A percentile compares a stretch with the other conserved stretches of the same genome.
phyloP scores from a whole-genome alignment of 768 basidiomycete genomes.

The Lyophyllum decastes region DNA sequence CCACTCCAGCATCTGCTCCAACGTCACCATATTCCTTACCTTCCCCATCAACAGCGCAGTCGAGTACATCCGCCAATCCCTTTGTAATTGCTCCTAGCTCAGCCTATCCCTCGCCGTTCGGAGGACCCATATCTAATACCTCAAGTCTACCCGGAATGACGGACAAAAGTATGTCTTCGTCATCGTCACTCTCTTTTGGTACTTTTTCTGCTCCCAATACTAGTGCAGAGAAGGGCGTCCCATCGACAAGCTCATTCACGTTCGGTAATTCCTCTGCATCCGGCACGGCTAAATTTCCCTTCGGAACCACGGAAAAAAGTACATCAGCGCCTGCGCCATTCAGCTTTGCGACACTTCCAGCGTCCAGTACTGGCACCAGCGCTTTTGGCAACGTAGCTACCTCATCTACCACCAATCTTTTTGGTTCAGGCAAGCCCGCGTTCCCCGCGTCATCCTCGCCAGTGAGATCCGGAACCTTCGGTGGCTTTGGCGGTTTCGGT shows the following conservation, averaged over 20 bases:
- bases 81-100: neutral
- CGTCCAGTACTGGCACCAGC: neutral
- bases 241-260: neutral
- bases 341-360: slow-evolving; percentile 1
- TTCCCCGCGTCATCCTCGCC: slow-evolving; percentile 6
- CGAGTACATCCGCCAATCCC: neutral
- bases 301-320: neutral
- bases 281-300: neutral
- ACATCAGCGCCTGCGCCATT: slow-evolving; percentile 1
- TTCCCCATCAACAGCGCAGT: neutral
- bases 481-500: slow-evolving; percentile 33
- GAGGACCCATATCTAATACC: neutral
- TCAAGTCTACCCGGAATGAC: neutral
- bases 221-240: neutral
- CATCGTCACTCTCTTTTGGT: neutral
- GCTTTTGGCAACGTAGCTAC: neutral
- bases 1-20: neutral
- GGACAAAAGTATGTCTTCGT: neutral
- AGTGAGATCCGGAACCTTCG: slow-evolving; percentile 22
- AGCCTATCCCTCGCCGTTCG: neutral
- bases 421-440: slow-evolving; percentile 3
- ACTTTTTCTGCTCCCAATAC: neutral
- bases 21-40: neutral
- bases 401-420: neutral
- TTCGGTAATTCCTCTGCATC: neutral